Evolutionary conservation across 2,329 filamentous ascomycete species (phyloP), one percentile per base, ranked within the genome.

Genomic region (Westerdykella ornata): DNA sequence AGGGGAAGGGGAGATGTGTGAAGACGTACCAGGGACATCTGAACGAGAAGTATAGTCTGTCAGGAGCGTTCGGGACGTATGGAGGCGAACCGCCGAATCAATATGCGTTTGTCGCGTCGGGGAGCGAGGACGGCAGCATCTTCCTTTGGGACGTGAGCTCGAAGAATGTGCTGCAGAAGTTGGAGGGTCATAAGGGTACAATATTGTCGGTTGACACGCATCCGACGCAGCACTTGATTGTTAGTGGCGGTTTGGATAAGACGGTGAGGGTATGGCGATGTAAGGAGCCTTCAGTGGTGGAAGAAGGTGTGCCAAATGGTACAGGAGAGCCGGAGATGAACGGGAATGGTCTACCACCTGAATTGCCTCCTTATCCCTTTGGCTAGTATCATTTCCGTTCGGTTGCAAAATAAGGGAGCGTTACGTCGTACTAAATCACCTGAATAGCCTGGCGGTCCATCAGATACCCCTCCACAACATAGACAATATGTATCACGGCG

Each of bases 21-120:
- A 98, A 98, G 74, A 98, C 92, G 12, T 98, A 97, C 66, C 88
- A 96, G 63, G 92, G 92, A 0, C 92, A 97, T 59, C 70, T 72
- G 41, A 98, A 98, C 63, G 75, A 80, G 41, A 82, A 82, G 46
- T 97, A 85, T 67, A 90, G 87, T 50, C 75, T 97, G n/a, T 80
- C 80, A 2, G 87, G 88, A 3, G 83, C 83, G 31, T 96, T 97
- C 59, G 89, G 87, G 11, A 74, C 78, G 33, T 48, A 48, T 39
- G 46, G 46, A 12, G 39, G 18, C 8, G 12, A 17, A 13, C 68
- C 56, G 55, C 53, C 36, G 7, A 42, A 52, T 29, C 44, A 60
- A 33, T 59, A 68, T 44, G 77, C 74, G 0, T 94, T 94, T 55
- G 78, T 89, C 13, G 85, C 82, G 0, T 85, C 84, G 26, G 88